These are phyloP conservation scores for Solanum etuberosum DNA, from an alignment of 257 asterid species.

Conservation along the genomic window DNA sequence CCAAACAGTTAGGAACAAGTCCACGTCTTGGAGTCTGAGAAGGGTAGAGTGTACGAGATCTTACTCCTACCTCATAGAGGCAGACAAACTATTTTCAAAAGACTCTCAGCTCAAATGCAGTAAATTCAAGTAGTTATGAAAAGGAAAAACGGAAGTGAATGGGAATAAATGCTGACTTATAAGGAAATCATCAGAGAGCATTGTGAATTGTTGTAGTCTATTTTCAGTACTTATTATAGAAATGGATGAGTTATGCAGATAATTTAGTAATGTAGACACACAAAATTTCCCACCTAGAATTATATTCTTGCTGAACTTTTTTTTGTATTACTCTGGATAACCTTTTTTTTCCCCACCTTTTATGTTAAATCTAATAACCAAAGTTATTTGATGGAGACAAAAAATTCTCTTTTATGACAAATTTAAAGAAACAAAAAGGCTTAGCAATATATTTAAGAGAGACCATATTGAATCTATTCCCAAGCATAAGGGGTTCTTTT, in stretches of 20 bases:
- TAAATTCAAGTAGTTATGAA: not conserved
- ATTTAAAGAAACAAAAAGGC: not conserved
- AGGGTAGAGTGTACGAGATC: not conserved
- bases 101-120: not conserved
- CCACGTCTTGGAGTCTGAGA: not conserved
- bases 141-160: not conserved
- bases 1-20: not conserved
- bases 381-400: not conserved
- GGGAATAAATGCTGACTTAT: not conserved
- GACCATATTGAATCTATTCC: not conserved
- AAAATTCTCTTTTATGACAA: not conserved
- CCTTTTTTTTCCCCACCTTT: not conserved
- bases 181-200: not conserved
- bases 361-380: not conserved
- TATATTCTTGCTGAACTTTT: not conserved
- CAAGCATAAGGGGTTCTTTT: not conserved
- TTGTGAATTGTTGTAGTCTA: not conserved
- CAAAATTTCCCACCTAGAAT: not conserved
- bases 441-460: not conserved
- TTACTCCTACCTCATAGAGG: not conserved
- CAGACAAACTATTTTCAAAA: rapidly evolving
- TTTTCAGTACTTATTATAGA: not conserved
- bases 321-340: not conserved
- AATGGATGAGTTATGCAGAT: not conserved
- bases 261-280: not conserved